phyloP scores from a whole-genome alignment of 495 filamentous ascomycete species.

The Penicillium bialowiezense region DNA sequence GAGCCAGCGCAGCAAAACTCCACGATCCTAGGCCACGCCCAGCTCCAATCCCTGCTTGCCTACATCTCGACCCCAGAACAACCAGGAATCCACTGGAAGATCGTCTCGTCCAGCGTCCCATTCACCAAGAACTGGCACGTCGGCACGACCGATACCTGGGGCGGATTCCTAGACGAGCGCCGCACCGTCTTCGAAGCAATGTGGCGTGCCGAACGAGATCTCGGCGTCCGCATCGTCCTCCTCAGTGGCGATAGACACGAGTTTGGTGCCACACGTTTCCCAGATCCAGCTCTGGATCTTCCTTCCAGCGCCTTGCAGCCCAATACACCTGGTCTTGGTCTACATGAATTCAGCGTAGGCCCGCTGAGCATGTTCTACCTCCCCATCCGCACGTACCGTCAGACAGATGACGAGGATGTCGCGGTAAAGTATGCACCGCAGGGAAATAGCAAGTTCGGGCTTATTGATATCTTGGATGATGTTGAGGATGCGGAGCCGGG shows the following conservation, averaged over 20 bases:
- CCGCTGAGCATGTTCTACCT: slow-evolving; percentile 92
- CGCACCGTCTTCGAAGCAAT: slow-evolving; percentile 78
- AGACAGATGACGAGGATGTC: slow-evolving; percentile 75
- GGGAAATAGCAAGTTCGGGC: slow-evolving; percentile 89
- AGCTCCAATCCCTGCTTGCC: slow-evolving; percentile 73
- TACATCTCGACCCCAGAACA: slow-evolving; percentile 71
- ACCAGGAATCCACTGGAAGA: slow-evolving; percentile 84
- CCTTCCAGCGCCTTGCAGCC: slow-evolving; percentile 19
- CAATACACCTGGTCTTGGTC: slow-evolving; percentile 45
- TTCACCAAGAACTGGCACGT: slow-evolving; percentile 97
- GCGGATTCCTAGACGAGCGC: slow-evolving; percentile 79
- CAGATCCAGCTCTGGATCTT: slow-evolving; percentile 54
- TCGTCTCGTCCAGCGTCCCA: slow-evolving; percentile 81
- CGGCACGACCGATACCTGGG: slow-evolving; percentile 85
- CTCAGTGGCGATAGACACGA: slow-evolving; percentile 91
- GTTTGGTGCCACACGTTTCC: slow-evolving; percentile 88
- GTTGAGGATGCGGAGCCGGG: slow-evolving; percentile 50
- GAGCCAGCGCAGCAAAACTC: slow-evolving; percentile 61
- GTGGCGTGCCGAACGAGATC: slow-evolving; percentile 71
- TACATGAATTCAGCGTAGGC: slow-evolving; percentile 85
- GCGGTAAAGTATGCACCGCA: slow-evolving; percentile 80
- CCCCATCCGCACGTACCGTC: slow-evolving; percentile 76
- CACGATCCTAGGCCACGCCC: slow-evolving; percentile 79
- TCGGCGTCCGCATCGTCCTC: slow-evolving; percentile 74
- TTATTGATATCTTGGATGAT: slow-evolving; percentile 73